Base-by-base conservation (phyloP, 2,329 filamentous ascomycete species). In the Trichophyton mentagrophytes region DNA sequence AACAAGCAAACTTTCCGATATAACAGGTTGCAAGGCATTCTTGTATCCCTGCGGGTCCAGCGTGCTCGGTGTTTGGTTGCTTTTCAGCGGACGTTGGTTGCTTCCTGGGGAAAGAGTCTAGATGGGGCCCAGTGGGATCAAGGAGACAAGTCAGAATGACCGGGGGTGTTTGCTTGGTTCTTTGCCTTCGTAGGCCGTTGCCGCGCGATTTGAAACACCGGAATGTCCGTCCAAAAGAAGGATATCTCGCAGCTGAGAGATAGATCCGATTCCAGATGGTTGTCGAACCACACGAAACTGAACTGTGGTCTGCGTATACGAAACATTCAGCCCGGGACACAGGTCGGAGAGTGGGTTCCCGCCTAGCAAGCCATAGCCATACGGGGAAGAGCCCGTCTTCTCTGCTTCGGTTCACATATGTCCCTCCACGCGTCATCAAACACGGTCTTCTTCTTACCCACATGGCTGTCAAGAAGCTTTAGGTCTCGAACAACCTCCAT, bases 401-500 rank as follows among this genome's bases (percentile, higher is more conserved):
- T 55, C 27, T 55, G 49, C 27, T 36, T 55, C 6, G 55, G 55
- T 36, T 57, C 55, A 44, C 33, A 40, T n/a, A 57, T 40, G 9
- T 74, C 70, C 11, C 65, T 65, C 76, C 76, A 79, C 2, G 67
- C 69, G 69, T 89, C 85, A 73, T 93, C 89, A 69, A 93, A 93
- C 15, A 82, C 68, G 68, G 70, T 79, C 72, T 80, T 80, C 70
- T 82, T 83, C 62, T 77, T 76, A 20, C 75, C 76, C 30, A 89
- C 75, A 66, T 87, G 76, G 38, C 77, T 76, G 59, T 84, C 79
- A 46, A 78, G 78, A 63, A 95, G 80, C 64, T 86, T 86, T 64
- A 97, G 74, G 62, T 84, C 81, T 49, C 91, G 79, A 2, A 96
- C 88, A 25, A 97, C 88, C 70, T 95, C 86, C 80, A 97, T 93